These are phyloP conservation scores for Hirsutella thompsonii DNA, from an alignment of 2,329 filamentous ascomycete species.

Conservation along the genomic window DNA sequence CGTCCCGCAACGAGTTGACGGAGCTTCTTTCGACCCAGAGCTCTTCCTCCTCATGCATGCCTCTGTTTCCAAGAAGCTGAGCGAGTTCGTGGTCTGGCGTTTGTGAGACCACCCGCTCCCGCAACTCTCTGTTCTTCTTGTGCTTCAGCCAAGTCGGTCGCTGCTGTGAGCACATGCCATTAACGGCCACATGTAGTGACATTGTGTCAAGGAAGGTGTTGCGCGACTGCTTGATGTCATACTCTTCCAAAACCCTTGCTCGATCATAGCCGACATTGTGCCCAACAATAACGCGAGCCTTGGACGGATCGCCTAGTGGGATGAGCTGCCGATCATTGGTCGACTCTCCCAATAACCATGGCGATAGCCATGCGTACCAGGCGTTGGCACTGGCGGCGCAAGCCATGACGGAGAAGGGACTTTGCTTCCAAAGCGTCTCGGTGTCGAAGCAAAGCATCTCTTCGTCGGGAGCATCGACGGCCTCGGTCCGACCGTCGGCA, in stretches of 20 bases:
- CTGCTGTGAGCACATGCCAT: constrained; percentile 97
- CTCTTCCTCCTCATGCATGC: constrained; percentile 79
- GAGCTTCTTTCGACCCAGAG: constrained; percentile 92
- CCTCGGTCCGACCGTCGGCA: constrained; percentile 55
- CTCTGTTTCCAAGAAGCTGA: constrained; percentile 53
- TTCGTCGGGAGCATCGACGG: constrained; percentile 66
- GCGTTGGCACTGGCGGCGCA: constrained; percentile 79
- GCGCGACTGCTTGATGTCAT: constrained; percentile 66
- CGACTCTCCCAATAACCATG: constrained; percentile 81
- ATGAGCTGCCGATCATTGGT: constrained; percentile 68
- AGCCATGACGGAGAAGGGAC: constrained; percentile 89
- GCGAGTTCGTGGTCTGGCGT: constrained; percentile 60
- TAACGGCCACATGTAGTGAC: constrained; percentile 94
- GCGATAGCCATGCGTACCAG: constrained; percentile 97
- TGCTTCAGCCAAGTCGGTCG: constrained; percentile 96
- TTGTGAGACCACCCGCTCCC: constrained; percentile 65
- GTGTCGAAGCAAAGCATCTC: constrained; percentile 84
- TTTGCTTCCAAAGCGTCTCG: constrained; percentile 92
- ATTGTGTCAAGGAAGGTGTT: constrained; percentile 94
- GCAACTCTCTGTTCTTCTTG: constrained; percentile 74
- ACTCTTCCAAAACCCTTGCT: constrained; percentile 80
- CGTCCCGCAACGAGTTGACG: constrained; percentile 86
- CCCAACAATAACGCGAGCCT: constrained; percentile 70
- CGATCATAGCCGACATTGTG: constrained; percentile 96
- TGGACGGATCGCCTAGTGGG: constrained; percentile 65